Conservation (phyloP, 2,329 filamentous ascomycete genomes). For the Xylaria polymorpha region DNA sequence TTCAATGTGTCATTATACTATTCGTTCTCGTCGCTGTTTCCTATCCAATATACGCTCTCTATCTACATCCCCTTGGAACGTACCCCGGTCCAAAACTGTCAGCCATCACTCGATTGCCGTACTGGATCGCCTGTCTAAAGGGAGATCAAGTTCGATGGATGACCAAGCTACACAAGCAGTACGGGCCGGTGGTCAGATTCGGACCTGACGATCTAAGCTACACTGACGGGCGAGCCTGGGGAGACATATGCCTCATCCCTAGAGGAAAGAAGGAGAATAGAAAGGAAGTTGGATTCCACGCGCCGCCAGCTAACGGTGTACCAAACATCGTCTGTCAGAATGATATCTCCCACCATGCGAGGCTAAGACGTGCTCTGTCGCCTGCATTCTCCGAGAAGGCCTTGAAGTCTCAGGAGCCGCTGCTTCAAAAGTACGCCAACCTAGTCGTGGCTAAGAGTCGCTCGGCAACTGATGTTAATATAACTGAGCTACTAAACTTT, state of each 20-base stretch:
- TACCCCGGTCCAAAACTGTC: slow-evolving; percentile 44
- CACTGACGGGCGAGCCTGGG: slow-evolving; percentile 34
- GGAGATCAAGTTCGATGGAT: slow-evolving; percentile 40
- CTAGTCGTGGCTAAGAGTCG: slow-evolving; percentile 22
- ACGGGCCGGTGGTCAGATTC: slow-evolving; percentile 40
- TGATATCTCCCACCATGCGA: slow-evolving; percentile 26
- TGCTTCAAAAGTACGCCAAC: slow-evolving; percentile 33
- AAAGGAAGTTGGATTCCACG: slow-evolving; percentile 28
- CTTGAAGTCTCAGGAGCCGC: slow-evolving; percentile 33
- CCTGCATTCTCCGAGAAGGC: slow-evolving; percentile 37
- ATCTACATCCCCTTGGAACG: slow-evolving; percentile 44
- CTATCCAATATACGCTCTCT: slow-evolving; percentile 33
- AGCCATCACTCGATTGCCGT: slow-evolving; percentile 41
- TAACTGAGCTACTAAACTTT: slow-evolving; percentile 35
- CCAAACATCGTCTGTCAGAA: slow-evolving; percentile 30
- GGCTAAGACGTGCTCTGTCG: slow-evolving; percentile 30
- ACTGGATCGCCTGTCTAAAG: slow-evolving; percentile 37
- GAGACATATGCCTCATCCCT: slow-evolving; percentile 32
- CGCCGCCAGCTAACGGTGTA: slow-evolving; percentile 27
- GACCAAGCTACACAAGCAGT: slow-evolving; percentile 33
- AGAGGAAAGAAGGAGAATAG: slow-evolving; percentile 30
- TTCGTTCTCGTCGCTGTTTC: slow-evolving; percentile 7
- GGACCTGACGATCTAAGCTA: slow-evolving; percentile 42
- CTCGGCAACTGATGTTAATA: slow-evolving; percentile 16
- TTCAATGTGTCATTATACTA: not conserved